Evolutionary conservation across 129 eudicot genomes (phyloP).

Genomic region (Rutidosis leptorrhynchoides): DNA sequence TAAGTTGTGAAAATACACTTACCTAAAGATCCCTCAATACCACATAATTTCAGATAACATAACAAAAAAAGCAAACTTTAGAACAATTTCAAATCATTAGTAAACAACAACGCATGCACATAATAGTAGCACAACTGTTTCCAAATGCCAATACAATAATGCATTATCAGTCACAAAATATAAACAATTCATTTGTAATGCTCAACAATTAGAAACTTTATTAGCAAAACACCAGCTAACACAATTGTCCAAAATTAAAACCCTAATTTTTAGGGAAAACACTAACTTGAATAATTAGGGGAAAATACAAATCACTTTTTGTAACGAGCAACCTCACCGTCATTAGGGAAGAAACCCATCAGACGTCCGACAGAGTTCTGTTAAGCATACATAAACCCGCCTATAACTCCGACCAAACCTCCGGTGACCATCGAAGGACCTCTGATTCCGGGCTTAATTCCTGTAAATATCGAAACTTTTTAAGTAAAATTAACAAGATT

Average conservation of each 20-base stretch:
- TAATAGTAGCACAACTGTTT: too few species aligned
- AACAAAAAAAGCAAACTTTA: too few species aligned
- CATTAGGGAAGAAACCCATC: too few species aligned
- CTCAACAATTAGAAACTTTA: constrained; percentile 10
- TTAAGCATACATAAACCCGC: constrained; percentile 94
- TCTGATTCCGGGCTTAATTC: constrained; percentile 76
- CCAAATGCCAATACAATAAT: neutral
- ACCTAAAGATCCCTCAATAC: too few species aligned
- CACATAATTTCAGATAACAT: too few species aligned
- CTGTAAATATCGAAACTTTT: constrained; percentile 28
- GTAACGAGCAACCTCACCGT: too few species aligned
- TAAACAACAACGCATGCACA: neutral
- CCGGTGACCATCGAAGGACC: constrained; percentile 99
- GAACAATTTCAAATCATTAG: neutral
- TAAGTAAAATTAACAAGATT: too few species aligned
- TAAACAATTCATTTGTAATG: neutral
- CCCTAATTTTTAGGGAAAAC: too few species aligned
- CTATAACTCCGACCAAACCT: constrained; percentile 80
- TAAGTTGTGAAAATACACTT: too few species aligned
- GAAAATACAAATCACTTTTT: constrained; percentile 39
- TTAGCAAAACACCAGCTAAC: too few species aligned
- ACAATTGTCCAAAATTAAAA: too few species aligned
- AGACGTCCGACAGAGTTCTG: constrained; percentile 91
- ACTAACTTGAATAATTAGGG: constrained; percentile 29
- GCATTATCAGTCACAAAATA: neutral